A percentile compares a stretch with the other conserved stretches of the same genome.
Evolutionary conservation across 306 rosid genomes (phyloP).

Genomic region (Dalbergia oliveri): DNA sequence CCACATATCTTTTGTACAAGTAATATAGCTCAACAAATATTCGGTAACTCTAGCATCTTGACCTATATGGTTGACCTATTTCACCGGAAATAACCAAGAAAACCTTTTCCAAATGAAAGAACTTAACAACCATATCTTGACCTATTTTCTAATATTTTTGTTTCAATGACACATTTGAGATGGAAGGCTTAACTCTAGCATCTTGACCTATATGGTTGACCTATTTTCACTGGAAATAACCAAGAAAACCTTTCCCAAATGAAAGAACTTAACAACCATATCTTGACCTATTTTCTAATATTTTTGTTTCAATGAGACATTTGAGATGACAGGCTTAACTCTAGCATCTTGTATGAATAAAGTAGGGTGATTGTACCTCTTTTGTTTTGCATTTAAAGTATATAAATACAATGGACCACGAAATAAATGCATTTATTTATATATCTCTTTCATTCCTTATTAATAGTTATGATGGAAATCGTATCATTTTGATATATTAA

Average conservation of each 20-base stretch:
- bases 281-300: neutral
- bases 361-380: neutral
- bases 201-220: too few species aligned
- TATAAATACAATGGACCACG: neutral
- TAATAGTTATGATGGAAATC: too few species aligned
- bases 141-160: neutral
- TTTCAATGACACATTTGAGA: neutral
- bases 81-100: neutral
- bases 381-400: neutral
- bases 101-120: neutral
- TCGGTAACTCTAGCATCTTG: conserved; percentile 12
- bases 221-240: neutral
- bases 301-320: neutral
- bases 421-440: neutral
- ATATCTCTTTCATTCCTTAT: neutral
- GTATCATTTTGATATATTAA: too few species aligned
- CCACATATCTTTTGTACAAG: too few species aligned
- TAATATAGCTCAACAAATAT: too few species aligned
- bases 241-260: neutral
- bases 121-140: neutral
- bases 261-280: conserved; percentile 2
- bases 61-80: too few species aligned
- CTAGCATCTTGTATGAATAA: neutral
- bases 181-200: neutral
- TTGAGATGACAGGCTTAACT: neutral